Evolutionary conservation across 805 yeast species (phyloP).

Genomic region (Zygosaccharomyces siamensis): DNA sequence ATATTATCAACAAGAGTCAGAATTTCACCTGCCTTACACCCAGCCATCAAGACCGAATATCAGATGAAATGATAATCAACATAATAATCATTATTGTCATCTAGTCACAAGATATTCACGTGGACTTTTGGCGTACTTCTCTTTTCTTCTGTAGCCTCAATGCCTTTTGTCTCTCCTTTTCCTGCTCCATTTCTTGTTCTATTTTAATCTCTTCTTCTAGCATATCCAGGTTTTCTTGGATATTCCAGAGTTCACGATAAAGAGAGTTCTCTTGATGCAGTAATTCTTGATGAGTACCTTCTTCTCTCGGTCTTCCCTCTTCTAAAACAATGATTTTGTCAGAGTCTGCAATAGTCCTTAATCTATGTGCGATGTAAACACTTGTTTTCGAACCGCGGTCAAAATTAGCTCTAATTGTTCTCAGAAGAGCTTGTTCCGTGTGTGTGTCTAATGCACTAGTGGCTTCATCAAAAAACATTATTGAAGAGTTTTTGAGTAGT

Average conservation of each 20-base stretch:
- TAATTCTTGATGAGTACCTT: slow-evolving; percentile 73
- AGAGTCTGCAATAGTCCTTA: slow-evolving; percentile 89
- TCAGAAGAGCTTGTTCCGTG: slow-evolving; percentile 80
- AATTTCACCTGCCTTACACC: slow-evolving; percentile 4
- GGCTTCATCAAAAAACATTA: slow-evolving; percentile 95
- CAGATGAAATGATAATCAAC: background rate
- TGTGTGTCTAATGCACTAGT: slow-evolving; percentile 95
- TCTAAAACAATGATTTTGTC: slow-evolving; percentile 87
- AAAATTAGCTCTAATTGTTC: slow-evolving; percentile 67
- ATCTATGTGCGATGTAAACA: slow-evolving; percentile 87
- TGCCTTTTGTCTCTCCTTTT: background rate
- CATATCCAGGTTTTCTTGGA: slow-evolving; percentile 74
- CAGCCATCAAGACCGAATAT: slow-evolving; percentile 2
- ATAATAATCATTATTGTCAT: background rate
- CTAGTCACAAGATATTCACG: background rate
- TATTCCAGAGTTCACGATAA: slow-evolving; percentile 81
- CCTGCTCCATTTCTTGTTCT: slow-evolving; percentile 18
- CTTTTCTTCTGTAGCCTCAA: background rate
- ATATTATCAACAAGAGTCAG: slow-evolving; percentile 7
- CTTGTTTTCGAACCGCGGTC: slow-evolving; percentile 59
- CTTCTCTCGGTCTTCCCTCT: slow-evolving; percentile 76
- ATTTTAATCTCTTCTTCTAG: slow-evolving; percentile 37
- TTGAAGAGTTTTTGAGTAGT: slow-evolving; percentile 78
- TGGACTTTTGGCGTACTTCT: background rate
- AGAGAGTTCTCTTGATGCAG: slow-evolving; percentile 52